Base-by-base conservation (phyloP, 2,329 filamentous ascomycete genomes). In the Dendrostoma leiphaemia region DNA sequence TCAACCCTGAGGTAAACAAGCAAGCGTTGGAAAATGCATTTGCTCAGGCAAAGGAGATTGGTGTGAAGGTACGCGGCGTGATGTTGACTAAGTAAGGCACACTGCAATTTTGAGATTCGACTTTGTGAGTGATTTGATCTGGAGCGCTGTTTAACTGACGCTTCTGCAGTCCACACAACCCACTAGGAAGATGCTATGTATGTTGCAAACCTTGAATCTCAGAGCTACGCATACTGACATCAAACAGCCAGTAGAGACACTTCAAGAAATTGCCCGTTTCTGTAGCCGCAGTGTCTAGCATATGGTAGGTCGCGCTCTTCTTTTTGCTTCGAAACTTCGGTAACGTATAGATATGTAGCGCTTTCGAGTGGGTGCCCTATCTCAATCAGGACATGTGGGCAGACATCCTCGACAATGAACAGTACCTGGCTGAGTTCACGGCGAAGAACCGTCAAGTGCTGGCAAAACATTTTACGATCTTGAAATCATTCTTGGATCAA, bases 281-380 rank as follows among this genome's bases (percentile, higher is more conserved):
- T 62, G 61, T 32, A 51, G 52, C n/a, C 24, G 72, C 76, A 0
- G 49, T 80, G 3, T 59, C 69, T 0, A 59, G 63, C 21, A 67
- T 66, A 5, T 65, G 67, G 10, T 60, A 54, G 9, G 26, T 50
- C 29, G 21, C 24, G 21, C 32, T 23, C 24, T 31, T 34, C 7
- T 6, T 48, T 17, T 7, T 40, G 21, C 9, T 3, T 19, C 19
- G 8, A 6, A 3, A 41, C 24, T n/a, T n/a, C n/a, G n/a, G n/a
- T 38, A 15, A 31, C 10, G 8, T n/a, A n/a, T n/a, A 21, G 31
- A 3, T 40, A 32, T 29, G 35, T n/a, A 56, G 50, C 17, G 54
- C 78, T 5, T 78, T 78, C 58, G 70, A 71, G 26, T 80, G 73
- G 34, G 62, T 71, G 0, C 78, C 77, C 0, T 74, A 72, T 0